These are phyloP conservation scores for Neurospora sublineolata DNA, from an alignment of 495 filamentous ascomycete genomes.

Conservation along the genomic window DNA sequence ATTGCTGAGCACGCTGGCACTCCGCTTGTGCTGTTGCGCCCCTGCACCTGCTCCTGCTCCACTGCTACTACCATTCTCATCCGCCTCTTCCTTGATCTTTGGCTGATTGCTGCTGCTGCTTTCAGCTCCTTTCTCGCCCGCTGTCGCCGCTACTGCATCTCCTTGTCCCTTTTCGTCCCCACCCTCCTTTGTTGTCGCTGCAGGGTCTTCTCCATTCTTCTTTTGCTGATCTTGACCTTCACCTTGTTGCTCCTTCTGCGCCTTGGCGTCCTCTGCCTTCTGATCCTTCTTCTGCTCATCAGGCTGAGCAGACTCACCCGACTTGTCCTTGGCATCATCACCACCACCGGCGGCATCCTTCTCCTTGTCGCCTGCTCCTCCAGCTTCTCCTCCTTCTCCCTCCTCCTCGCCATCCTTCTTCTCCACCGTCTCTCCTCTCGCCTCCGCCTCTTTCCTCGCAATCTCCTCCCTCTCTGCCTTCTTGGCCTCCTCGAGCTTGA, in stretches of 20 bases:
- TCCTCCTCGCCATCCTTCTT: neutral
- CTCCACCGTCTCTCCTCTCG: constrained; percentile 7
- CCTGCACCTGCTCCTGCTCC: neutral
- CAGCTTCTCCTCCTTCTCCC: neutral
- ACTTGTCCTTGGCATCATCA: neutral
- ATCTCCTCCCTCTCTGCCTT: constrained; percentile 48
- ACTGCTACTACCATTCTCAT: neutral
- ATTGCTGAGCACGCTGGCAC: constrained; percentile 61
- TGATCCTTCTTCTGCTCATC: constrained; percentile 6
- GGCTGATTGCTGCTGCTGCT: constrained; percentile 1
- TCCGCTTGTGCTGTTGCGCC: constrained; percentile 47
- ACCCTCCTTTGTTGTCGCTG: neutral
- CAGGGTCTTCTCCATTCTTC: neutral
- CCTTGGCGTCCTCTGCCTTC: neutral
- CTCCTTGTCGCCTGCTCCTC: neutral
- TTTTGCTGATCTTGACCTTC: neutral
- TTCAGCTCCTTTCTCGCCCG: neutral
- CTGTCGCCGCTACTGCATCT: neutral
- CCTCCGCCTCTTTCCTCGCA: constrained; percentile 9
- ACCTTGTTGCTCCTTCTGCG: neutral
- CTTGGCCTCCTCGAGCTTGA: constrained; percentile 57
- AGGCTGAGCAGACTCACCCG: constrained; percentile 3
- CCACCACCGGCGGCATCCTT: neutral
- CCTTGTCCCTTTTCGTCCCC: neutral
- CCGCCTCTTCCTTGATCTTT: constrained; percentile 10